A percentile compares a stretch with the other conserved stretches of the same genome.
Conservation (phyloP, 2,329 filamentous ascomycete genomes). For the Cryphonectria nitschkei region DNA sequence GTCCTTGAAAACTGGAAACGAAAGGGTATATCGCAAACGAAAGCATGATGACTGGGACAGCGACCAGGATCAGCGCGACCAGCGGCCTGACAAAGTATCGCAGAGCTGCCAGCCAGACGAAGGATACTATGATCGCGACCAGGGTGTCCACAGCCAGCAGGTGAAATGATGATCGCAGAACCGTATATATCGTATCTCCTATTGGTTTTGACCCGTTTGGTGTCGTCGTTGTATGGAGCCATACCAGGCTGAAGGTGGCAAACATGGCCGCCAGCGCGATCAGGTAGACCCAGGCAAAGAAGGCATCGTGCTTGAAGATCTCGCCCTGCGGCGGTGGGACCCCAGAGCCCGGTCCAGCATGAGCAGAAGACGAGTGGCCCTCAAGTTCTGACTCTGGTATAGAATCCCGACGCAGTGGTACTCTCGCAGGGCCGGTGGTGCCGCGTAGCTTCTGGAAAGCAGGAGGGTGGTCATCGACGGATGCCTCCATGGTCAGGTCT, state of each 20-base stretch:
- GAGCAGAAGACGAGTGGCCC: constrained; percentile 30
- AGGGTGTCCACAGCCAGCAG: constrained; percentile 90
- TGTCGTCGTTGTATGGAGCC: constrained; percentile 79
- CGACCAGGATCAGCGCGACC: constrained; percentile 78
- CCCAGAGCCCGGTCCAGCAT: constrained; percentile 44
- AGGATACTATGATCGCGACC: constrained; percentile 83
- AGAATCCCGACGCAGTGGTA: constrained; percentile 47
- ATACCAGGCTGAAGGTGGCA: constrained; percentile 86
- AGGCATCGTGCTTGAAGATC: constrained; percentile 80
- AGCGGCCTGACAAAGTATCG: constrained; percentile 86
- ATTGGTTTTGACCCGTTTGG: constrained; percentile 71
- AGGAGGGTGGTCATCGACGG: constrained; percentile 58
- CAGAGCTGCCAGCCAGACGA: constrained; percentile 87
- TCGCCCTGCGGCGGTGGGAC: constrained; percentile 58
- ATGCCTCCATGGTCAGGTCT: constrained; percentile 60
- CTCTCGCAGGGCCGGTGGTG: constrained; percentile 43
- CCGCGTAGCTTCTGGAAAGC: constrained; percentile 64
- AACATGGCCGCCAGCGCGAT: constrained; percentile 84
- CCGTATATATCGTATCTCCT: constrained; percentile 93
- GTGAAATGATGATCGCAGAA: constrained; percentile 82
- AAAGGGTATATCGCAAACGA: constrained; percentile 92
- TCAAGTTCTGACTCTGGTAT: constrained; percentile 54
- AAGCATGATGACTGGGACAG: constrained; percentile 83
- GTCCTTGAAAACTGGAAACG: constrained; percentile 83
- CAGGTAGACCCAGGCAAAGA: constrained; percentile 89